phyloP scores from a whole-genome alignment of 345 rosid genomes.

The Salix arbutifolia region DNA sequence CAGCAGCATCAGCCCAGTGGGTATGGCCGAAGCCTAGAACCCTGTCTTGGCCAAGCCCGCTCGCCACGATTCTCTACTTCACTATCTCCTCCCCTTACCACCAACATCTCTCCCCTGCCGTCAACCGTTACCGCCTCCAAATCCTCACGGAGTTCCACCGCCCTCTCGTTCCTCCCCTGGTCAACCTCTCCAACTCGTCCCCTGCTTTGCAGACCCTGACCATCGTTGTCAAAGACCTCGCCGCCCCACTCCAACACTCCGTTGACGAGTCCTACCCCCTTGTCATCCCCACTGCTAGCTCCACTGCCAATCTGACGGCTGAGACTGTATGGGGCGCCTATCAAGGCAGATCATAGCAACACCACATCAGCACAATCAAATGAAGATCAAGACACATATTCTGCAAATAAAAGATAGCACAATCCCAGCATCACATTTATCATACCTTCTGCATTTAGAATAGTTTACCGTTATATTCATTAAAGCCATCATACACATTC shows the following conservation, averaged over 20 bases:
- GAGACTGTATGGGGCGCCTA: slow-evolving; percentile 77
- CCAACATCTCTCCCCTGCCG: slow-evolving; percentile 50
- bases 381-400: too few relatives aligned
- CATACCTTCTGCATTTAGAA: too few relatives aligned
- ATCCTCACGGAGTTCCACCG: slow-evolving; percentile 47
- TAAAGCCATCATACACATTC: too few relatives aligned
- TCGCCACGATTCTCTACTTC: slow-evolving; percentile 48
- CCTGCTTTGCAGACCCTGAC: slow-evolving; percentile 39
- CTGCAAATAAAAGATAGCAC: too few relatives aligned
- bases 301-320: slow-evolving; percentile 38
- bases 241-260: slow-evolving; percentile 55
- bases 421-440: too few relatives aligned
- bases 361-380: too few relatives aligned
- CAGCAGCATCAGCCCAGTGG: neutral
- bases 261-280: slow-evolving; percentile 71
- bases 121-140: slow-evolving; percentile 40
- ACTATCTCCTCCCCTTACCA: slow-evolving; percentile 46
- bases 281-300: slow-evolving; percentile 33
- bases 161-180: slow-evolving; percentile 34
- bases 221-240: slow-evolving; percentile 41
- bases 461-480: too few relatives aligned
- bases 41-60: slow-evolving; percentile 53
- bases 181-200: slow-evolving; percentile 36
- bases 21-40: slow-evolving; percentile 74
- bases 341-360: too few relatives aligned